Evolutionary conservation across 2,329 filamentous ascomycete species (phyloP), one percentile per base, ranked within the genome.

Genomic region (Herpotrichia juniperi): DNA sequence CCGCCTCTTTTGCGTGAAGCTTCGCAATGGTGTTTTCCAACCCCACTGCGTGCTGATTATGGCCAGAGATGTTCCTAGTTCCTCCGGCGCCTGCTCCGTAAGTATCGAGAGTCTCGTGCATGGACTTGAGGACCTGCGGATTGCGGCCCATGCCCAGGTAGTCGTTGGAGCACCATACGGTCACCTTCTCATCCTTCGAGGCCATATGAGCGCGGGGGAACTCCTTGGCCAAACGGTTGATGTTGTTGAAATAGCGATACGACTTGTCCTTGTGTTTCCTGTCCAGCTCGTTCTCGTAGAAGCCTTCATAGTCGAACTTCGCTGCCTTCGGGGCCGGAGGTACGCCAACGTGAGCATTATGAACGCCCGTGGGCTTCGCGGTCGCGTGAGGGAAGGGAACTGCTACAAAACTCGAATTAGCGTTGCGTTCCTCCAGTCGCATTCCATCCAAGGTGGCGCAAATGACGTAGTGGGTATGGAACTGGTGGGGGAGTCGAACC

Each of bases 181-280:
- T 96, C 51, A 99, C 94, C 47, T 86, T 86, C 61, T 97, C 91
- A 53, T 93, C 87, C 69, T 86, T 84, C 52, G 83, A 86, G 14
- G 90, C 84, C 83, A 96, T 96, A 76, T 99, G 94, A 40, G 94
- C 94, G 59, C 90, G 90, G 25, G 94, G 94, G 58, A 99, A 99
- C 60, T 97, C 91, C 78, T 94, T 91, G 61, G 94, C 94, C 55
- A 99, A 83, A 30, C 94, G 92, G 72, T 99, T 99, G 86, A 99
- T 99, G 81, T 99, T 99, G 83, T 99, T 99, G 82, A 99, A 99
- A 81, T 97, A 97, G 71, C 94, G 91, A 81, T 99, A 99, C 46
- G 93, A 97, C 81, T 97, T 97, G 83, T 99, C 94, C 83, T 96
- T 93, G 83, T 96, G 94, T 81, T 99, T 99, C 85, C 97, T 97